A percentile compares a stretch with the other conserved stretches of the same genome.
Evolutionary conservation across 768 basidiomycete genomes (phyloP).

Genomic region (Mycena albidolilacea): DNA sequence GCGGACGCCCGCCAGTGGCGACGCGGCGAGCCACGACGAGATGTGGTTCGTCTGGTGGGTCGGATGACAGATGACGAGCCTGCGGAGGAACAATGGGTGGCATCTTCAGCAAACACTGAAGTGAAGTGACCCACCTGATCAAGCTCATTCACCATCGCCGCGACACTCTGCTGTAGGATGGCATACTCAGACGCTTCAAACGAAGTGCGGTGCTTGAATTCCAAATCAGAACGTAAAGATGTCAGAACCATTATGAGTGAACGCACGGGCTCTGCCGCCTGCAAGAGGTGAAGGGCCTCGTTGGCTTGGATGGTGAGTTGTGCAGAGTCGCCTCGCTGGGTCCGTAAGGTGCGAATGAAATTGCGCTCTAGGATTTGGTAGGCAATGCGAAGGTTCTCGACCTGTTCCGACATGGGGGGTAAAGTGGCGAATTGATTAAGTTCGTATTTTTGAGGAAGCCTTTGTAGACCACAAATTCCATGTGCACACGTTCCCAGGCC

Average conservation of each 20-base stretch:
- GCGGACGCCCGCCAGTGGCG: neutral
- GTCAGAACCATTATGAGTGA: neutral
- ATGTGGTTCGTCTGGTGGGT: neutral
- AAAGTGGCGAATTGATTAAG: neutral
- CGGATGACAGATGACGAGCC: neutral
- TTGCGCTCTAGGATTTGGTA: neutral
- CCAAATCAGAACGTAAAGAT: neutral
- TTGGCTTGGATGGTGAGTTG: neutral
- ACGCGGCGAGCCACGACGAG: neutral
- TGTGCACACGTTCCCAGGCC: too few relatives aligned
- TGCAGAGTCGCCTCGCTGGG: neutral
- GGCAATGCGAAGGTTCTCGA: neutral
- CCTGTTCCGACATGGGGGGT: neutral
- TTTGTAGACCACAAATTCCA: too few relatives aligned
- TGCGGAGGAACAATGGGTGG: neutral
- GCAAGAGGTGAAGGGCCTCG: neutral
- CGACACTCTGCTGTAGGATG: neutral
- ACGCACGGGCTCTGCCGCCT: neutral
- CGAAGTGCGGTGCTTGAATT: slow-evolving; percentile 31
- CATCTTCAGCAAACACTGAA: neutral
- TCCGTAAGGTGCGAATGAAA: neutral
- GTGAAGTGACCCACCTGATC: neutral
- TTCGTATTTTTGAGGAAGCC: too few relatives aligned
- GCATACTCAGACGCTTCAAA: neutral
- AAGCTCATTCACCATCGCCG: neutral